Base-by-base conservation (phyloP, 2,329 filamentous ascomycete genomes). In the Chalaropsis thielavioides region DNA sequence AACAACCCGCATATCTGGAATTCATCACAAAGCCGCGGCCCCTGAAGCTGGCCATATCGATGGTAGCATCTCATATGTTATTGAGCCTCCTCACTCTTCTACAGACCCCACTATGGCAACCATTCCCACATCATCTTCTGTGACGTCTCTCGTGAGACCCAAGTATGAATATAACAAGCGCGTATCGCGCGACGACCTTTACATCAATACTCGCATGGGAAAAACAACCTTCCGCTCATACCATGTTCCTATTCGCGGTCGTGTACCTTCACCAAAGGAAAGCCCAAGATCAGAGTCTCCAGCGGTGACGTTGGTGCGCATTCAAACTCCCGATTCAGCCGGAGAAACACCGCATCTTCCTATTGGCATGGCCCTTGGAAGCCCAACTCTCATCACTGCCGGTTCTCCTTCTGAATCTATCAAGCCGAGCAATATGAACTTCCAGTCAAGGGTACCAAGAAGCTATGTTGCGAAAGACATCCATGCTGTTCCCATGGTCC, bases 321-420 rank as follows among this genome's bases (percentile, higher is more conserved):
- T 77, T 67, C 72, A 74, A 61, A 78, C 76, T n/a, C 74, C 76
- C 10, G 75, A 78, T 66, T 78, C 77, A 8, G 69, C 76, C 63
- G 73, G 71, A 38, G 77, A 77, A n/a, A 8, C 43, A 1, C 43
- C 56, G 5, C 35, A 51, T 24, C 40, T 62, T 67, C 78, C 77
- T 69, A 90, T 91, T 68, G 88, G 88, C 10, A 85, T 91, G 79
- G 88, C 88, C 1, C 75, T 90, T 65, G 88, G 87, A 40, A 90
- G 87, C 70, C 88, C 88, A 13, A 64, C 67, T n/a, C 62, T 67
- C 22, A 41, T 63, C 15, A 54, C 66, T 6, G 19, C 40, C 24
- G 63, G 40, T 27, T 49, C 31, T 19, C 43, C 40, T 41, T 19
- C 19, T 38, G 40, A 7, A 17, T 22, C 62, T 31, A 56, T 35